Evolutionary conservation across 2,329 filamentous ascomycete genomes (phyloP).

Genomic region (Tricladium varicosporioides): DNA sequence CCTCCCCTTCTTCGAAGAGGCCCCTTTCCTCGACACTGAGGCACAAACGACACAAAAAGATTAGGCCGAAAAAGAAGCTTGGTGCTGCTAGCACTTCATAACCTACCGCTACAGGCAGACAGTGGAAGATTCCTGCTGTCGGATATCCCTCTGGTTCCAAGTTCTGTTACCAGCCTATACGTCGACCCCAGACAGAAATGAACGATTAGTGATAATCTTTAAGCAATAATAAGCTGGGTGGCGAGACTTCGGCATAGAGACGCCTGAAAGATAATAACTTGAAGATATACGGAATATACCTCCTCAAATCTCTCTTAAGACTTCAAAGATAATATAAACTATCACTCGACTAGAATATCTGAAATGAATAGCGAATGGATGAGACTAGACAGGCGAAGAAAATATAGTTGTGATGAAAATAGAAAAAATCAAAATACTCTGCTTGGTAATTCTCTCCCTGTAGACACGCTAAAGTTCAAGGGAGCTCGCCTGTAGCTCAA

Average conservation of each 20-base stretch:
- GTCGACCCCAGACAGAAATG: conserved; percentile 23
- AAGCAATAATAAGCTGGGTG: conserved; percentile 20
- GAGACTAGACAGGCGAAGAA: no score
- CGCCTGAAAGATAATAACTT: neutral
- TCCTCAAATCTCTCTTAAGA: no score
- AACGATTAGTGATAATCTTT: conserved; percentile 19
- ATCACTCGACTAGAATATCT: no score
- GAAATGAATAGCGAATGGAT: no score
- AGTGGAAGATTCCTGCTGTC: conserved; percentile 16
- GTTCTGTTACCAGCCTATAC: conserved; percentile 29
- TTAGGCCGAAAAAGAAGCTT: conserved; percentile 22
- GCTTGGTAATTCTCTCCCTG: neutral
- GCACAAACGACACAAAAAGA: conserved; percentile 22
- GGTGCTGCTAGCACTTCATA: conserved; percentile 15
- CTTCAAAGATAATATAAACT: no score
- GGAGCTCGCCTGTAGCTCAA: neutral
- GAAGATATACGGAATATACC: no score
- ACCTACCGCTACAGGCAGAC: conserved; percentile 17
- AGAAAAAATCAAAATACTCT: no score
- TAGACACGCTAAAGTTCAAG: neutral
- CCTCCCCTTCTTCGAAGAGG: conserved; percentile 76
- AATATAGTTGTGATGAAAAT: no score
- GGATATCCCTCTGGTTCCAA: conserved; percentile 23
- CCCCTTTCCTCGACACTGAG: conserved; percentile 58
- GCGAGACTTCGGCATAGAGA: conserved; percentile 22